Percentiles rank a stretch among this genome's conserved stretches.
Conservation (phyloP, 495 filamentous ascomycete species). For the Penicillium diatomitis region DNA sequence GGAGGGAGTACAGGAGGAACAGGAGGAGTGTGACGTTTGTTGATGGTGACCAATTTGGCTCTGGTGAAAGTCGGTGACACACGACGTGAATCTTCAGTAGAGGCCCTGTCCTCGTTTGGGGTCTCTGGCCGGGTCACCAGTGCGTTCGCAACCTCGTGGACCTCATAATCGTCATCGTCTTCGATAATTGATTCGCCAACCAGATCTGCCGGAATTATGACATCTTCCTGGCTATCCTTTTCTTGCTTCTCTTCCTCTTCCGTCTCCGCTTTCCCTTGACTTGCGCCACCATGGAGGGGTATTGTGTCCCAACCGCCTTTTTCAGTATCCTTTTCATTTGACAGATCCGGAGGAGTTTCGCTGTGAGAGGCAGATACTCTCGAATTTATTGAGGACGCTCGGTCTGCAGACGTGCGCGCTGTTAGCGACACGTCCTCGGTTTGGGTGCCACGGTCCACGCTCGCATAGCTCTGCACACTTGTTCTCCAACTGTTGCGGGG, state of each 20-base stretch:
- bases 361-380: conserved; percentile 26
- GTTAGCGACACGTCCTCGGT: conserved; percentile 48
- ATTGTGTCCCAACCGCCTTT: conserved; percentile 26
- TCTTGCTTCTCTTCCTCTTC: neutral
- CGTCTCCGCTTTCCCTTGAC: neutral
- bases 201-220: conserved; percentile 3
- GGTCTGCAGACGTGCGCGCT: conserved; percentile 29
- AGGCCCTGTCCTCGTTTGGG: conserved; percentile 30
- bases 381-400: conserved; percentile 38
- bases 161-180: conserved; percentile 29
- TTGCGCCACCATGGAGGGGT: conserved; percentile 21
- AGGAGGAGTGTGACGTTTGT: conserved; percentile 60
- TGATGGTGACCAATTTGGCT: conserved; percentile 61
- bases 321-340: conserved; percentile 12
- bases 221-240: neutral
- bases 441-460: conserved; percentile 50
- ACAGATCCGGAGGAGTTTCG: conserved; percentile 19
- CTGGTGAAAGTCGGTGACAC: conserved; percentile 45
- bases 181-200: conserved; percentile 2
- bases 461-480: conserved; percentile 59
- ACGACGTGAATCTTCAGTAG: conserved; percentile 36
- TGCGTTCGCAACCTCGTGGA: conserved; percentile 35
- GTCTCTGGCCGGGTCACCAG: conserved; percentile 40
- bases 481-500: conserved; percentile 52
- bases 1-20: conserved; percentile 58